Evolutionary conservation across 768 basidiomycete genomes (phyloP), one percentile per base, ranked within the genome.

Genomic region (Cystoderma amianthinum): DNA sequence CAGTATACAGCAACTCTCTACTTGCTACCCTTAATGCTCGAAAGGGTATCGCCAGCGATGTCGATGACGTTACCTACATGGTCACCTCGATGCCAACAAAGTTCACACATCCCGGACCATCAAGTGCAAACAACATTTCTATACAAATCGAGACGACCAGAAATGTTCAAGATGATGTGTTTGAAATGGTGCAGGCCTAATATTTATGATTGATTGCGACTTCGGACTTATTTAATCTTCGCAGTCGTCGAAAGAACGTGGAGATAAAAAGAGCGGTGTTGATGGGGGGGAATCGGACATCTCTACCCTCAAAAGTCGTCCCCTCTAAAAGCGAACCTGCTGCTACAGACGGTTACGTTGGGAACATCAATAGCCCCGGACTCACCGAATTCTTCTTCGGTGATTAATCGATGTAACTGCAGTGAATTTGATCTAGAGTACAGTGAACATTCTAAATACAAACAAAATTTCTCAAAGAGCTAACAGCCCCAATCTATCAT

Each of bases 1-100:
- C 39, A 71, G 69, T 76, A 12, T 77, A 76, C 48, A 66, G 67
- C 39, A 77, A 76, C 50, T 69, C 72, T 3, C 66, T 77, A 35
- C 59, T 77, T 11, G 72, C 72, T 1, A 75, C 74, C 2, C 56
- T 77, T 20, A 78, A 77, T 43, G 69, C 69, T 3, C 65, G 73
- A 3, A 58, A 61, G 39, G 55, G 51, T 21, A 56, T 75, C 38
- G 54, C 61, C 2, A 51, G 55, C 39, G 45, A 53, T 28, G 44
- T 56, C 24, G 56, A 62, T 35, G 55, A 60, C 17, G 41, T 51
- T 24, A 52, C 58, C 48, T 49, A 65, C 41, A 54, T 59, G 60
- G 58, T 58, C 48, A 47, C 55, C 22, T 68, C 58, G 4, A 57
- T 59, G 32, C 62, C 59, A 11, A 43, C 22, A 5, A 42, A 47